These are phyloP conservation scores for Dujonia santamariae DNA, from an alignment of 1,139 yeast genomes.

Conservation along the genomic window DNA sequence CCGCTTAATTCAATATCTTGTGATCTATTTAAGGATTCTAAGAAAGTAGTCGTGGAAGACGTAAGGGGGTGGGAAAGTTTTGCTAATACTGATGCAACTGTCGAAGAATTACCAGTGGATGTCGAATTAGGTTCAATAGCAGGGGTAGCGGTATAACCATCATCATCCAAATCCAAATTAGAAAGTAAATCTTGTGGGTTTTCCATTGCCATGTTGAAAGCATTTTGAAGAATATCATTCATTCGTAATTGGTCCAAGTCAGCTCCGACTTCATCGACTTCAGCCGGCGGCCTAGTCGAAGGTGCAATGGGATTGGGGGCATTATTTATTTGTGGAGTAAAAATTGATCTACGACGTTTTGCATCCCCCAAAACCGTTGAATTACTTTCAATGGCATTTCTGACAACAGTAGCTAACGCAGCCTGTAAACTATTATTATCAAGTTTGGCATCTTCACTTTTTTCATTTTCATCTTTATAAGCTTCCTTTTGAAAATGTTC, in stretches of 20 bases:
- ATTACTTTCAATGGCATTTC: slow-evolving; percentile 18
- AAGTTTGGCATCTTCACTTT: slow-evolving; percentile 4
- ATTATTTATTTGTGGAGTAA: not conserved
- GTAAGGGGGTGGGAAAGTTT: slow-evolving; percentile 12
- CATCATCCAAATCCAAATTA: slow-evolving; percentile 40
- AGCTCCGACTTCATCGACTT: slow-evolving; percentile 16
- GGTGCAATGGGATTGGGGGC: not conserved
- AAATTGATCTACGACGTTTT: not conserved
- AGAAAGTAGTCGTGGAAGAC: slow-evolving; percentile 15
- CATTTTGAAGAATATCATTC: slow-evolving; percentile 72
- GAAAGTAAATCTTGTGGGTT: slow-evolving; percentile 56
- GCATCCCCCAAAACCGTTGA: slow-evolving; percentile 3
- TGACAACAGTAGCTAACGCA: slow-evolving; percentile 25
- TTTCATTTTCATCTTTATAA: slow-evolving; percentile 19
- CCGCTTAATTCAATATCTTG: slow-evolving; percentile 11
- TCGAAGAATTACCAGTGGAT: not conserved
- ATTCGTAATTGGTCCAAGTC: slow-evolving; percentile 52
- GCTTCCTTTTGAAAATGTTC: slow-evolving; percentile 40
- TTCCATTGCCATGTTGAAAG: slow-evolving; percentile 69
- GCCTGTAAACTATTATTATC: slow-evolving; percentile 16
- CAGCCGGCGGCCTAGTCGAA: not conserved
- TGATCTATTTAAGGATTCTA: slow-evolving; percentile 16
- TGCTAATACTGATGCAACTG: slow-evolving; percentile 12
- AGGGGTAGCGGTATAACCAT: slow-evolving; percentile 3
- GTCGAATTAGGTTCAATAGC: slow-evolving; percentile 6